phyloP scores from a whole-genome alignment of 179 eudicot species.

The Spergularia azorica region DNA sequence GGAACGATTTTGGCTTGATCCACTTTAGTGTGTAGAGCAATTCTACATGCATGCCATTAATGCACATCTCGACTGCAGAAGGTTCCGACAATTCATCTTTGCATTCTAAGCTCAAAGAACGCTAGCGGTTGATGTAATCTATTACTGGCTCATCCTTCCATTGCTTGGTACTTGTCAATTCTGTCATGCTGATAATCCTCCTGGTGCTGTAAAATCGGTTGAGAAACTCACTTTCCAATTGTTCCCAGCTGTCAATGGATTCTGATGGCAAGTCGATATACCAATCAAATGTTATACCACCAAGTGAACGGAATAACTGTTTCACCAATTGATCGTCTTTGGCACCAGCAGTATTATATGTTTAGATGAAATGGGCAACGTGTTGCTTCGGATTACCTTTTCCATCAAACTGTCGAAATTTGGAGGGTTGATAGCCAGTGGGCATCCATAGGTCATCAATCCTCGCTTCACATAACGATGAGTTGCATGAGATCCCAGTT shows the following conservation, averaged over 20 bases:
- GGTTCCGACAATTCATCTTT: not conserved
- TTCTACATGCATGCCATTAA: not conserved
- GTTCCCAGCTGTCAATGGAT: too few species aligned
- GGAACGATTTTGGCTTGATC: not conserved
- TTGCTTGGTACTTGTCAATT: not conserved
- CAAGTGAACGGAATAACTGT: not conserved
- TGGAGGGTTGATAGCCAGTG: too few species aligned
- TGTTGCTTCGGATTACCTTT: too few species aligned
- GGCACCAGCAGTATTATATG: too few species aligned
- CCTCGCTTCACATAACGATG: too few species aligned
- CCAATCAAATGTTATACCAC: too few species aligned
- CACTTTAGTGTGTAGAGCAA: not conserved
- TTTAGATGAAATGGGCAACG: too few species aligned
- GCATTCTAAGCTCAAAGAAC: not conserved
- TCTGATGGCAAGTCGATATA: too few species aligned
- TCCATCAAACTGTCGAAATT: too few species aligned
- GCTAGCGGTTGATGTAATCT: not conserved
- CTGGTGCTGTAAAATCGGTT: not conserved
- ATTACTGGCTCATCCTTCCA: not conserved
- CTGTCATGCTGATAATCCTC: not conserved
- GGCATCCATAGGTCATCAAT: too few species aligned
- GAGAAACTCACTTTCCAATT: not conserved
- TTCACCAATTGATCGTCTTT: not conserved
- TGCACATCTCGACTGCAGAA: not conserved
- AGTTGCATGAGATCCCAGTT: too few species aligned